Evolutionary conservation across 306 rosid species (phyloP).

Genomic region (Myrica gale): DNA sequence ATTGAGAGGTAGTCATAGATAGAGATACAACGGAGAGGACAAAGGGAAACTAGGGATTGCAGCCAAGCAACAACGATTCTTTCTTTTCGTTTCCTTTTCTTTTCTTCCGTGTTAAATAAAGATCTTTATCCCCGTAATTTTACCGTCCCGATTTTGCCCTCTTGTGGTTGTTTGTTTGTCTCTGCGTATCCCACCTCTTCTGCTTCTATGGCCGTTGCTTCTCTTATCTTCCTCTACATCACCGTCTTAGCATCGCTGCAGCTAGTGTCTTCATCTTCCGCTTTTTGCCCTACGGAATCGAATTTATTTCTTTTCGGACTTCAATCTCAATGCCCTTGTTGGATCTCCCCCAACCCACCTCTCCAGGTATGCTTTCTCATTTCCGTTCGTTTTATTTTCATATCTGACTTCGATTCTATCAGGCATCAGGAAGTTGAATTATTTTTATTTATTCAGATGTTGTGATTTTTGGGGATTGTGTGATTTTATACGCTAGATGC

Average conservation of each 20-base stretch:
- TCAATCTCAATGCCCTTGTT: slow-evolving; percentile 65
- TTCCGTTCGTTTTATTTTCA: slow-evolving; percentile 11
- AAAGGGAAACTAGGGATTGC: no score
- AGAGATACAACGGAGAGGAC: no score
- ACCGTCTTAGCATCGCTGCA: slow-evolving; percentile 29
- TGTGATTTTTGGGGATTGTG: slow-evolving; percentile 4
- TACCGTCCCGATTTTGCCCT: slow-evolving; percentile 36
- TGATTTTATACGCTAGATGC: background rate
- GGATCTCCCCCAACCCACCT: slow-evolving; percentile 48
- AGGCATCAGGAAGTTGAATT: background rate
- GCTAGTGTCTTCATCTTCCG: slow-evolving; percentile 34
- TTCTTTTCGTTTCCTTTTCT: no score
- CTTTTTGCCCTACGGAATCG: slow-evolving; percentile 34
- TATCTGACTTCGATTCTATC: background rate
- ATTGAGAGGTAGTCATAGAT: no score
- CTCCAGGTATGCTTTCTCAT: slow-evolving; percentile 44
- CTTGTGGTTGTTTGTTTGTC: slow-evolving; percentile 11
- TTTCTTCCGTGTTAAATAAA: no score
- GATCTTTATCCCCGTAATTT: background rate
- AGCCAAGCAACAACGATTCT: background rate
- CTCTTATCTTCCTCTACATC: slow-evolving; percentile 31
- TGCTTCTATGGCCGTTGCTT: slow-evolving; percentile 38
- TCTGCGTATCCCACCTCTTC: slow-evolving; percentile 13
- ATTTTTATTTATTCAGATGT: background rate
- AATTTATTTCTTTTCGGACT: slow-evolving; percentile 39